Conservation (phyloP, 768 basidiomycete genomes). For the Artomyces pyxidatus region DNA sequence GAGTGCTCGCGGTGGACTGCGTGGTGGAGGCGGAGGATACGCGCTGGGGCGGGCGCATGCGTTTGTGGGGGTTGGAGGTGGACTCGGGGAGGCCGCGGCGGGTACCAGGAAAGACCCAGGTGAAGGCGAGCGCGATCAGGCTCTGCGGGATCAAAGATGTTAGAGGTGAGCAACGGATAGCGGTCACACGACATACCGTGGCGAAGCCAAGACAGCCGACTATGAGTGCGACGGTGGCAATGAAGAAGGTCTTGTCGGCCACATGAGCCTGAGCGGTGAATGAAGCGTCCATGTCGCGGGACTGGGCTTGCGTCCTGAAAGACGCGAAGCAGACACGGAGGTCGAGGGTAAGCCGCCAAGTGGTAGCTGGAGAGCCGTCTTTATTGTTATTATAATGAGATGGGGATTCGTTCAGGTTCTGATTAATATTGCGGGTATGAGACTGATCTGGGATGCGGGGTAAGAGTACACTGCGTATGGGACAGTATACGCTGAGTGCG, state of each 20-base stretch:
- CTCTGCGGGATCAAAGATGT: not conserved
- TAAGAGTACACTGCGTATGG: constrained; percentile 1
- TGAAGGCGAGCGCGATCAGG: constrained; percentile 2
- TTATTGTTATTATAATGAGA: no score
- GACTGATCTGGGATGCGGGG: constrained; percentile 2
- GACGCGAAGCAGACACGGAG: not conserved
- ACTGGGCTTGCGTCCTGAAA: not conserved
- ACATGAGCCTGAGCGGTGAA: not conserved
- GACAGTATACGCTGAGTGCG: constrained; percentile 7
- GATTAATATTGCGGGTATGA: not conserved
- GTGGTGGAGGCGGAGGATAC: not conserved
- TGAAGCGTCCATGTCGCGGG: not conserved
- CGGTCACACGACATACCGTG: constrained; percentile 3
- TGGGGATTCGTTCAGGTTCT: not conserved
- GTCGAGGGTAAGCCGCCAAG: not conserved
- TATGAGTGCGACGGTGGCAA: constrained; percentile 2
- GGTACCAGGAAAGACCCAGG: constrained; percentile 7
- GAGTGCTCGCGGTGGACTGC: no score
- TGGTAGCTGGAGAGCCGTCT: not conserved
- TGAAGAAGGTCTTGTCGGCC: not conserved
- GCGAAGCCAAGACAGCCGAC: constrained; percentile 11
- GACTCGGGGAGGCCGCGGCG: not conserved
- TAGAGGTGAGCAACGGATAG: not conserved
- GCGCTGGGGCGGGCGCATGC: not conserved
- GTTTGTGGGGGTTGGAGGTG: not conserved